phyloP scores from a whole-genome alignment of 2,329 filamentous ascomycete genomes.

The Lecanicillium sp. region DNA sequence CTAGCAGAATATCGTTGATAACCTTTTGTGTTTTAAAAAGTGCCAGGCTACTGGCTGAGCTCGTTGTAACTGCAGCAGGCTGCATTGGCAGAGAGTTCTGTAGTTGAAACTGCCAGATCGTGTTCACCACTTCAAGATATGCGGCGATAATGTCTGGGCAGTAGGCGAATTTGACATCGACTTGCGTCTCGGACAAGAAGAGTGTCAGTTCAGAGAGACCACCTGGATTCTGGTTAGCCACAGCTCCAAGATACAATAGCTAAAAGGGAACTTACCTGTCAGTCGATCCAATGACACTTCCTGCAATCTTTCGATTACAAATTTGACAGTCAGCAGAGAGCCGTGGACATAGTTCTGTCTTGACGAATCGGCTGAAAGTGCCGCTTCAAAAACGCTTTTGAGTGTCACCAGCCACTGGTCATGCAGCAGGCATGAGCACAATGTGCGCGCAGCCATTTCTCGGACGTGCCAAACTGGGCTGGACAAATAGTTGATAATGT shows the following conservation, averaged over 20 bases:
- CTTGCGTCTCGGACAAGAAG: constrained; percentile 20
- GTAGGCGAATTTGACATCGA: constrained; percentile 14
- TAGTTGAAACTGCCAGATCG: constrained; percentile 24
- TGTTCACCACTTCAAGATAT: constrained; percentile 38
- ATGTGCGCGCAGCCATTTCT: constrained; percentile 69
- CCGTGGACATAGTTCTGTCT: constrained; percentile 50
- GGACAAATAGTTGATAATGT: constrained; percentile 54
- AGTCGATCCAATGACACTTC: constrained; percentile 36
- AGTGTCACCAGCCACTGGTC: constrained; percentile 38
- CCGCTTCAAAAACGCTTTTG: constrained; percentile 24
- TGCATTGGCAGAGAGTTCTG: constrained; percentile 11
- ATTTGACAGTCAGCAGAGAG: constrained; percentile 45
- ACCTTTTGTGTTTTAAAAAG: constrained; percentile 31
- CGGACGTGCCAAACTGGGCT: constrained; percentile 73
- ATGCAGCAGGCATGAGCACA: constrained; percentile 53
- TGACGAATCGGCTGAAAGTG: constrained; percentile 15
- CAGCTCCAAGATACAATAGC: too few species aligned
- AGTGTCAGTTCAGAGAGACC: constrained; percentile 20
- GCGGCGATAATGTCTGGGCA: constrained; percentile 36
- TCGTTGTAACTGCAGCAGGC: constrained; percentile 14
- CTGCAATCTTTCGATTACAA: constrained; percentile 44
- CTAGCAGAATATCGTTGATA: constrained; percentile 27
- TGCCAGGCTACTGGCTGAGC: constrained; percentile 20
- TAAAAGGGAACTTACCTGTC: constrained; percentile 30
- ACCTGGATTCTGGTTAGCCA: constrained; percentile 18